phyloP scores from a whole-genome alignment of 805 yeast genomes.

The Suhomyces xylopsoci region DNA sequence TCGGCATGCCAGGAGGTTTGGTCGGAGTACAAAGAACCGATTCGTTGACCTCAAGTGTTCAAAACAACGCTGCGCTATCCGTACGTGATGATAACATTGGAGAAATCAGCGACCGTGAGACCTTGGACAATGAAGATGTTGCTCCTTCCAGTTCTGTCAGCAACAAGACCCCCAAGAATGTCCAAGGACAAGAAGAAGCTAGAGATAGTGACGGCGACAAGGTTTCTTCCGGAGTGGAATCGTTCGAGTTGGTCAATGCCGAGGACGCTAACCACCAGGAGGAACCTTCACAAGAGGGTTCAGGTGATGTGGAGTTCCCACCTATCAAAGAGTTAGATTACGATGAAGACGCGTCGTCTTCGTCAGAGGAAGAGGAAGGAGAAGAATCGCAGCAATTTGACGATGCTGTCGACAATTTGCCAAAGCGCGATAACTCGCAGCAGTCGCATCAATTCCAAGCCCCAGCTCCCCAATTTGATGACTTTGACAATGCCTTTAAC shows the following conservation, averaged over 20 bases:
- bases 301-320: slow-evolving; percentile 51
- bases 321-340: slow-evolving; percentile 56
- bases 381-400: slow-evolving; percentile 33
- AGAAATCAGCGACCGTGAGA: slow-evolving; percentile 42
- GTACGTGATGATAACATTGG: slow-evolving; percentile 70
- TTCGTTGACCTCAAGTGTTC: slow-evolving; percentile 85
- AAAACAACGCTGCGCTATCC: slow-evolving; percentile 86
- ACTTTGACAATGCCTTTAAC: slow-evolving; percentile 36
- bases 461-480: slow-evolving; percentile 17
- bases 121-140: slow-evolving; percentile 26
- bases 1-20: slow-evolving; percentile 43
- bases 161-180: slow-evolving; percentile 6
- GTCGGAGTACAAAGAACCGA: slow-evolving; percentile 61
- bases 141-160: slow-evolving; percentile 27
- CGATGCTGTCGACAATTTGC: slow-evolving; percentile 33
- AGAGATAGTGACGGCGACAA: slow-evolving; percentile 41
- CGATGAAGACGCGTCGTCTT: slow-evolving; percentile 49
- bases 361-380: slow-evolving; percentile 22
- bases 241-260: slow-evolving; percentile 53
- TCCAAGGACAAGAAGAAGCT: slow-evolving; percentile 17
- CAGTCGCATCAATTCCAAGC: background rate
- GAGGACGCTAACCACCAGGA: slow-evolving; percentile 36
- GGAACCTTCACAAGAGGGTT: slow-evolving; percentile 1
- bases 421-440: slow-evolving; percentile 1
- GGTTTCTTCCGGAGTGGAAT: slow-evolving; percentile 45